Conservation (phyloP, 495 filamentous ascomycete species). For the Entonaema liquescens region DNA sequence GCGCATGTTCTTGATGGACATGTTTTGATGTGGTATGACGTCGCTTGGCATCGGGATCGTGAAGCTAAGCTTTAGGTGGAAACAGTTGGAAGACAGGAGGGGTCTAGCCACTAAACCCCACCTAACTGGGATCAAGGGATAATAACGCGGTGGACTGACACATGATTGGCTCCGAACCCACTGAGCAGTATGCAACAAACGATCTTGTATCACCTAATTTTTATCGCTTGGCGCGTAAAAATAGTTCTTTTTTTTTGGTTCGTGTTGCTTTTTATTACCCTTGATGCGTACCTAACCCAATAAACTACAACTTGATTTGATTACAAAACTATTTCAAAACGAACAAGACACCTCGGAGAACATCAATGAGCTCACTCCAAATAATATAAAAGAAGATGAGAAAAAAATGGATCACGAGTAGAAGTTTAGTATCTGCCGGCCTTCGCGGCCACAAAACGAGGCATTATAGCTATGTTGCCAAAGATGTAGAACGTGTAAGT, state of each 20-base stretch:
- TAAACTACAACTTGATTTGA: no score
- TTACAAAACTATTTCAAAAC: neutral
- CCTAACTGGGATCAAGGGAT: constrained; percentile 1
- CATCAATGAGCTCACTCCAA: neutral
- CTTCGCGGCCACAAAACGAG: constrained; percentile 17
- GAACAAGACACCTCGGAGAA: neutral
- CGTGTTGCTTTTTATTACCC: no score
- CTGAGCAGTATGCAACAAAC: constrained; percentile 7
- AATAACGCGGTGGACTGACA: constrained; percentile 10
- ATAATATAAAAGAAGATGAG: constrained; percentile 56
- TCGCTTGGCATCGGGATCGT: constrained; percentile 41
- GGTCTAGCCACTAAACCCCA: neutral
- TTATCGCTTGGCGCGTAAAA: constrained; percentile 31
- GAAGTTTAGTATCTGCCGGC: constrained; percentile 68
- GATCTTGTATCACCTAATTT: constrained; percentile 14
- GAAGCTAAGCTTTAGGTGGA: constrained; percentile 16
- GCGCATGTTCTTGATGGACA: constrained; percentile 9
- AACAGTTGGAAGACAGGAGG: neutral
- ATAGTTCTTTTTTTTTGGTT: constrained; percentile 9
- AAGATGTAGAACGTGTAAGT: constrained; percentile 35
- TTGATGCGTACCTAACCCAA: neutral
- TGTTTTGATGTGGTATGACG: constrained; percentile 39
- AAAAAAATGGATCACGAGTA: constrained; percentile 68
- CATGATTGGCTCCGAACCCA: constrained; percentile 16
- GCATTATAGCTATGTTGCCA: constrained; percentile 31